These are phyloP conservation scores for Agaricales sp. DNA, from an alignment of 1,284 basidiomycete species.

Conservation along the genomic window DNA sequence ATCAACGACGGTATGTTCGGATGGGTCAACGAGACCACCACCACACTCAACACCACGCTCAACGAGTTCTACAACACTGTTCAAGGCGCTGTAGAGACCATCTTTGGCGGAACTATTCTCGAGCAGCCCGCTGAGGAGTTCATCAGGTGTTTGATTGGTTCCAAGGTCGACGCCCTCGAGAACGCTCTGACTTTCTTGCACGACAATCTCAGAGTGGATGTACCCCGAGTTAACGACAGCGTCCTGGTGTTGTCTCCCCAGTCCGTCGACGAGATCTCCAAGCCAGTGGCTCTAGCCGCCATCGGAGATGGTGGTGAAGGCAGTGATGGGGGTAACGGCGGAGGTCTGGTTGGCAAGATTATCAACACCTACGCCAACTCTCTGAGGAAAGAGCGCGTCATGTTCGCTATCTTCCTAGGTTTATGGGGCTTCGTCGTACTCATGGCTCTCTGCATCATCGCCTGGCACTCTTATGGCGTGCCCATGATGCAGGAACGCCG, in stretches of 20 bases:
- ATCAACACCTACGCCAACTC: slow-evolving; percentile 64
- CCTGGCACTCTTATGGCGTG: slow-evolving; percentile 56
- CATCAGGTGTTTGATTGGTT: slow-evolving; percentile 80
- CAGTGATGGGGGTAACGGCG: slow-evolving; percentile 29
- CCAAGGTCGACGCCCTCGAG: slow-evolving; percentile 82
- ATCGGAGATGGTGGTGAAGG: slow-evolving; percentile 49
- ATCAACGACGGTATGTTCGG: slow-evolving; percentile 86
- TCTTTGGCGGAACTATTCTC: slow-evolving; percentile 80
- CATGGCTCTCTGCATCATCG: slow-evolving; percentile 55
- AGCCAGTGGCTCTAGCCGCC: slow-evolving; percentile 73
- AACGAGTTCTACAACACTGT: slow-evolving; percentile 68
- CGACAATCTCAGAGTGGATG: slow-evolving; percentile 72
- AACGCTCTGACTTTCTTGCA: slow-evolving; percentile 88
- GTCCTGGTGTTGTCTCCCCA: slow-evolving; percentile 67
- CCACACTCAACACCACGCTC: slow-evolving; percentile 75
- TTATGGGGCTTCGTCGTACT: slow-evolving; percentile 73
- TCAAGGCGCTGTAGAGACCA: slow-evolving; percentile 54
- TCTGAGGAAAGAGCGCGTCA: slow-evolving; percentile 70
- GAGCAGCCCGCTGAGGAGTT: slow-evolving; percentile 80
- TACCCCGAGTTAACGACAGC: slow-evolving; percentile 65
- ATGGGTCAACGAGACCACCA: slow-evolving; percentile 91
- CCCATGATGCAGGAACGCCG: slow-evolving; percentile 33
- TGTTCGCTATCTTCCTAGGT: slow-evolving; percentile 75
- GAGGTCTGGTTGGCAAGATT: slow-evolving; percentile 64
- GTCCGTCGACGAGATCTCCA: slow-evolving; percentile 64